phyloP scores from a whole-genome alignment of 768 basidiomycete species.

The Lactarius hengduanensis region DNA sequence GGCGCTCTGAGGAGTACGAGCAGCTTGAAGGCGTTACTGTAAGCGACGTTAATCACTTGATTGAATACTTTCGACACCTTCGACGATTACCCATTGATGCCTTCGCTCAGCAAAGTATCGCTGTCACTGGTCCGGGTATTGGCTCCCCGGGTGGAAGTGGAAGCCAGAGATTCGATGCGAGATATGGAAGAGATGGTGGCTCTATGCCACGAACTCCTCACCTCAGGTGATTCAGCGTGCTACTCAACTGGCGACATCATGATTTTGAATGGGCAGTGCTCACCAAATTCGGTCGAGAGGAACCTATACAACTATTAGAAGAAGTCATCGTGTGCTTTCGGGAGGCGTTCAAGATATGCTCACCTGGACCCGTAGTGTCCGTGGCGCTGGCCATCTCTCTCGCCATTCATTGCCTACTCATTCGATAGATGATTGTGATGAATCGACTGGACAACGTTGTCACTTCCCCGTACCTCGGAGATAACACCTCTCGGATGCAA shows the following conservation, averaged over 20 bases:
- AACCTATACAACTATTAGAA: neutral
- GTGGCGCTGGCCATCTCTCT: neutral
- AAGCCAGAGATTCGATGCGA: neutral
- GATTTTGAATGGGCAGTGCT: neutral
- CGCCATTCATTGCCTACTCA: neutral
- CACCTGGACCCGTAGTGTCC: neutral
- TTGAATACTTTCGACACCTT: too few species aligned
- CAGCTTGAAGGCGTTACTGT: too few species aligned
- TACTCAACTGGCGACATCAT: neutral
- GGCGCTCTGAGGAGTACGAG: too few species aligned
- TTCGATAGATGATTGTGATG: neutral
- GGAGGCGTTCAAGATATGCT: conserved; percentile 1
- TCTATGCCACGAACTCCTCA: neutral
- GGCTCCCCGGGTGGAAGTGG: neutral
- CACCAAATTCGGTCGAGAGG: neutral
- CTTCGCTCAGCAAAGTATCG: too few species aligned
- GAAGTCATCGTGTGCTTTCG: neutral
- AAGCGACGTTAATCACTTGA: too few species aligned
- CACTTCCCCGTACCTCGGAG: neutral
- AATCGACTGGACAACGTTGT: neutral
- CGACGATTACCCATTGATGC: too few species aligned
- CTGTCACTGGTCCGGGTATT: neutral
- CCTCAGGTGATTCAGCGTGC: neutral
- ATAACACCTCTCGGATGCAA: neutral
- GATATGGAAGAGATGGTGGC: neutral